Evolutionary conservation across 495 filamentous ascomycete genomes (phyloP).

Genomic region (Aspergillus incahuasiensis): DNA sequence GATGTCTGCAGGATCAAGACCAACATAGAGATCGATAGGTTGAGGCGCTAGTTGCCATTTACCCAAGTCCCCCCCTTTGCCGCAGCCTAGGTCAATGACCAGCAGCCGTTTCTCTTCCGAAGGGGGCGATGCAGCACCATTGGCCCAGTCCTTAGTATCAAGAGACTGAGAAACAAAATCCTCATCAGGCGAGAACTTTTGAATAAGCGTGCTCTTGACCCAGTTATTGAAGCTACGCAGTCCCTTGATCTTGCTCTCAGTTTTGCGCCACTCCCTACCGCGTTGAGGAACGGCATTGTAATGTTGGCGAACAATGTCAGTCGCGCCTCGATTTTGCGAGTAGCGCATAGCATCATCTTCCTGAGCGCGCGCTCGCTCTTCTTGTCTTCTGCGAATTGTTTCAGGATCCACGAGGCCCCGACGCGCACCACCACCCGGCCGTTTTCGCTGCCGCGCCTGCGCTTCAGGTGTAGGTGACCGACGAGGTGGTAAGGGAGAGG

Average conservation of each 20-base stretch:
- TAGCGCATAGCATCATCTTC: conserved; percentile 48
- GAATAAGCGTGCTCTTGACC: conserved; percentile 94
- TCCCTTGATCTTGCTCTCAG: conserved; percentile 88
- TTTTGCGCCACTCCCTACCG: conserved; percentile 90
- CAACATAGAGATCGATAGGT: conserved; percentile 81
- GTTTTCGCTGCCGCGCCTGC: conserved; percentile 67
- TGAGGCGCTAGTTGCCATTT: conserved; percentile 95
- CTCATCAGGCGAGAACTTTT: conserved; percentile 90
- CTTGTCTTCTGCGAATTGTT: conserved; percentile 59
- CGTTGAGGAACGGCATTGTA: conserved; percentile 91
- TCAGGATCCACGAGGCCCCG: conserved; percentile 67
- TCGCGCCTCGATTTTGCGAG: conserved; percentile 52
- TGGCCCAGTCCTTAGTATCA: conserved; percentile 43
- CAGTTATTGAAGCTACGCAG: conserved; percentile 96
- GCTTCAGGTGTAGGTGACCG: conserved; percentile 41
- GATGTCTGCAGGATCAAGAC: conserved; percentile 86
- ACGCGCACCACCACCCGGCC: conserved; percentile 77
- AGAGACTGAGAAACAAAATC: conserved; percentile 47
- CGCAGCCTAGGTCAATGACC: conserved; percentile 91
- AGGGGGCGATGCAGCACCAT: conserved; percentile 47
- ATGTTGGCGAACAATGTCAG: conserved; percentile 84
- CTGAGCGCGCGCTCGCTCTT: conserved; percentile 59
- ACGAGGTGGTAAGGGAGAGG: conserved; percentile 30
- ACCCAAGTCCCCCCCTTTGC: conserved; percentile 89
- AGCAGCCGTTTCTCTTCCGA: conserved; percentile 52